Conservation (phyloP, 2,329 filamentous ascomycete species). For the Sporothrix humicola region DNA sequence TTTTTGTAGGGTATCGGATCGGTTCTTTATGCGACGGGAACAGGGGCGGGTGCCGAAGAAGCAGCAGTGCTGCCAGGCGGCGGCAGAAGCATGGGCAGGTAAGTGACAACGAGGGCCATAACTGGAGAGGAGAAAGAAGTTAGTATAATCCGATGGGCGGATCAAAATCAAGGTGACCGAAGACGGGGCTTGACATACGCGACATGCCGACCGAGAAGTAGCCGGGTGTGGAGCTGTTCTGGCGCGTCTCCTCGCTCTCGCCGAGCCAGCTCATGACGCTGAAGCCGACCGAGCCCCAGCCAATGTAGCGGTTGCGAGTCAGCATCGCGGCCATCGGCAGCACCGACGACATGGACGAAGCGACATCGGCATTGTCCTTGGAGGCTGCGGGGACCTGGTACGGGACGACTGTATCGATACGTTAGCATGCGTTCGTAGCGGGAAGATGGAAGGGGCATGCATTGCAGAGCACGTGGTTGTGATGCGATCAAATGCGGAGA, state of each 20-base stretch:
- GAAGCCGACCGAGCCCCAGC: constrained; percentile 75
- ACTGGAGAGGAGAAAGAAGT: constrained; percentile 37
- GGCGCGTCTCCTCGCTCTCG: constrained; percentile 71
- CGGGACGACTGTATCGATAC: constrained; percentile 72
- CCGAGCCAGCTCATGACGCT: constrained; percentile 78
- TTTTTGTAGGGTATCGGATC: constrained; percentile 8
- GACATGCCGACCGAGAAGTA: constrained; percentile 49
- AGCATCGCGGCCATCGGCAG: constrained; percentile 97
- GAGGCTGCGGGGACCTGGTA: constrained; percentile 77
- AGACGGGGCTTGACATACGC: constrained; percentile 38
- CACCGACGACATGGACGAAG: constrained; percentile 74
- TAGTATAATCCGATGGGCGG: background rate
- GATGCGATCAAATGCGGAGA: background rate
- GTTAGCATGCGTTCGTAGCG: constrained; percentile 34
- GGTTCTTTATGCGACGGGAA: constrained; percentile 36
- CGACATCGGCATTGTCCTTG: constrained; percentile 70
- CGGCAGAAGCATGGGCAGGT: constrained; percentile 48
- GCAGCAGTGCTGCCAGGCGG: constrained; percentile 39
- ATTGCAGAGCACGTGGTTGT: constrained; percentile 1
- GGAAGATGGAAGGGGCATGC: background rate
- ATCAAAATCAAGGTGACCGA: too few relatives aligned
- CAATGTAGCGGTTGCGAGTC: constrained; percentile 81
- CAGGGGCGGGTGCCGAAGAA: constrained; percentile 42
- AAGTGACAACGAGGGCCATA: constrained; percentile 48
- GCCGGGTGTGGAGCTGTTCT: constrained; percentile 68